Conservation (phyloP, 2,329 filamentous ascomycete genomes). For the Pseudohalonectria lignicola region DNA sequence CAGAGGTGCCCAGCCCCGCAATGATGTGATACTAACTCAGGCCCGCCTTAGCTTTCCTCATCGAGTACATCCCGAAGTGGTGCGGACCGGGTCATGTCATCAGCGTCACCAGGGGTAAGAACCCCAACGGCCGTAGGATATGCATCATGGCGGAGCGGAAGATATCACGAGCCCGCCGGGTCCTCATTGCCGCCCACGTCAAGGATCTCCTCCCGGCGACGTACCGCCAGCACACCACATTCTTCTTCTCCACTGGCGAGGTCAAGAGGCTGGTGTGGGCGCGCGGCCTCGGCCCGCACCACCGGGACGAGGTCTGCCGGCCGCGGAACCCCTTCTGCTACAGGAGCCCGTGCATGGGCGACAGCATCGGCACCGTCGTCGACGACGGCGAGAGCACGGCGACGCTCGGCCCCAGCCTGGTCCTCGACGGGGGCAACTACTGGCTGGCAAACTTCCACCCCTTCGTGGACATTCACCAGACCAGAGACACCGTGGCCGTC, state of each 20-base stretch:
- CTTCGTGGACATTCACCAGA: constrained; percentile 24
- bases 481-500: constrained; percentile 15
- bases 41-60: too few species aligned
- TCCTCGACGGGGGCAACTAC: constrained; percentile 23
- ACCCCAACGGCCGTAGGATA: constrained; percentile 21
- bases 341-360: constrained; percentile 29
- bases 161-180: constrained; percentile 23
- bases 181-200: constrained; percentile 27
- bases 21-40: too few species aligned
- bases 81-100: constrained; percentile 27
- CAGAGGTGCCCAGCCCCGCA: too few species aligned
- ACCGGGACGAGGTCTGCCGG: constrained; percentile 27
- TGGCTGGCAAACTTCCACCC: constrained; percentile 34
- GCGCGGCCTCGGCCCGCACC: constrained; percentile 22
- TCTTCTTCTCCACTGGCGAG: constrained; percentile 25
- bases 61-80: constrained; percentile 29
- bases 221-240: constrained; percentile 18
- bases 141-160: constrained; percentile 25
- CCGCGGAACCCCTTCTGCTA: constrained; percentile 32
- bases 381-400: constrained; percentile 22
- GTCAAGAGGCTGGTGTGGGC: constrained; percentile 28
- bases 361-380: constrained; percentile 26
- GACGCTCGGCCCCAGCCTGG: constrained; percentile 28
- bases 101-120: constrained; percentile 23
- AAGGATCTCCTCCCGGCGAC: constrained; percentile 26